Percentiles rank a stretch among this genome's conserved stretches.
These are phyloP conservation scores for Colletotrichum sp. DNA, from an alignment of 2,329 filamentous ascomycete species.

Conservation along the genomic window DNA sequence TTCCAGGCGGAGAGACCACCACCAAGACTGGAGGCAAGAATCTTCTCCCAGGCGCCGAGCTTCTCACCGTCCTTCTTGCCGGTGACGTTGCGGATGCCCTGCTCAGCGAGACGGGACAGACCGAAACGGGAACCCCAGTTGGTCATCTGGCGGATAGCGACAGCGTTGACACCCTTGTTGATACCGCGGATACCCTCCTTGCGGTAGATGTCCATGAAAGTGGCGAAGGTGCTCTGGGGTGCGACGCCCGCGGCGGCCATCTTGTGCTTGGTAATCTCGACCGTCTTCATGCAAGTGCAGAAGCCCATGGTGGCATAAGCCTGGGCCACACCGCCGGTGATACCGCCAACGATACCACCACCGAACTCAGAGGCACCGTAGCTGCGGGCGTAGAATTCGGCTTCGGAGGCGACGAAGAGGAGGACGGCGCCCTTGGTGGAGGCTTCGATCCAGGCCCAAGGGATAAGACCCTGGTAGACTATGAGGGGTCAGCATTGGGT, in stretches of 20 bases:
- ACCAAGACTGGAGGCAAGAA: conserved; percentile 83
- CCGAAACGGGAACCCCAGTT: conserved; percentile 99
- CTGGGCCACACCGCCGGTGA: conserved; percentile 93
- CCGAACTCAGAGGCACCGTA: conserved; percentile 87
- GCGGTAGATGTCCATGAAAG: conserved; percentile 97
- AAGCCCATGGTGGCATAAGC: conserved; percentile 99
- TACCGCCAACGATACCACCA: conserved; percentile 87
- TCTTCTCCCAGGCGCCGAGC: conserved; percentile 83
- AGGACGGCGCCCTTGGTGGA: conserved; percentile 99
- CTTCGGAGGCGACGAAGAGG: conserved; percentile 98
- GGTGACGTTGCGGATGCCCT: conserved; percentile 78
- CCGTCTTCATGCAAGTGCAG: conserved; percentile 99
- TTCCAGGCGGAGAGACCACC: conserved; percentile 98
- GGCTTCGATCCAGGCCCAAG: conserved; percentile 99
- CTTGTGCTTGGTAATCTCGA: conserved; percentile 99
- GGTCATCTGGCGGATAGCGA: conserved; percentile 98
- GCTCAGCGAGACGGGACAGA: conserved; percentile 88
- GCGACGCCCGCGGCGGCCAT: conserved; percentile 81
- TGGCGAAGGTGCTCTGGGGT: conserved; percentile 88
- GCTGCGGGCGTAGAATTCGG: conserved; percentile 89
- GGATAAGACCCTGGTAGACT: conserved; percentile 99
- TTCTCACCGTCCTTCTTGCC: conserved; percentile 82
- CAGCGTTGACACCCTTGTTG: conserved; percentile 98
- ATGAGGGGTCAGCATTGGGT: conserved; percentile 41
- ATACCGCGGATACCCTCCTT: conserved; percentile 93